Evolutionary conservation across 208 protist species (phyloP).

Genomic region (Leishmania guyanensis): DNA sequence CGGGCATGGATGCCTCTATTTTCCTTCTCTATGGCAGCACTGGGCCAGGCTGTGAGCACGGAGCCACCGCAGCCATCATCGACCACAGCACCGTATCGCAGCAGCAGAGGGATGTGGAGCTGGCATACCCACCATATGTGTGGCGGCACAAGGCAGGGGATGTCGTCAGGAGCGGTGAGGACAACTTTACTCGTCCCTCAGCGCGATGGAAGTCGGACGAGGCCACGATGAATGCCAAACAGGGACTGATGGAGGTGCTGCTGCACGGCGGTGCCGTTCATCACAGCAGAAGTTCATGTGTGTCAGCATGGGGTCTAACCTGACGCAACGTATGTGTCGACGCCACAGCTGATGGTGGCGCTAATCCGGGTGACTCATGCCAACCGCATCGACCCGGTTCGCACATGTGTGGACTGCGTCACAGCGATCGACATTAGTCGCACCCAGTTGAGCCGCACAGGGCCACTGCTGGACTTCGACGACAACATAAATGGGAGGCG

Average conservation of each 20-base stretch:
- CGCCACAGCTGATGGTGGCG: slow-evolving; percentile 28
- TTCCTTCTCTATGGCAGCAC: slow-evolving; percentile 29
- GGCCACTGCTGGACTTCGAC: slow-evolving; percentile 43
- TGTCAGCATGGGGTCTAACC: slow-evolving; percentile 35
- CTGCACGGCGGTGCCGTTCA: slow-evolving; percentile 25
- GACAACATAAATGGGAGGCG: slow-evolving; percentile 8
- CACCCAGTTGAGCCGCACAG: slow-evolving; percentile 43
- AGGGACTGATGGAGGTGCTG: slow-evolving; percentile 51
- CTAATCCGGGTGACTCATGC: slow-evolving; percentile 31
- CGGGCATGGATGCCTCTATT: slow-evolving; percentile 30
- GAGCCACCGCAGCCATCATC: slow-evolving; percentile 13
- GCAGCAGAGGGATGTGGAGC: slow-evolving; percentile 3
- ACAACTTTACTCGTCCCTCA: not conserved
- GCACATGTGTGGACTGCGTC: slow-evolving; percentile 33
- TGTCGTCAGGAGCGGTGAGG: slow-evolving; percentile 11
- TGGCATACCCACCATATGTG: slow-evolving; percentile 18
- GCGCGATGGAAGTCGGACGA: slow-evolving; percentile 12
- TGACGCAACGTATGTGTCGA: slow-evolving; percentile 42
- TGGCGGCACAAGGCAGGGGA: slow-evolving; percentile 21
- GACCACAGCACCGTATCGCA: slow-evolving; percentile 14
- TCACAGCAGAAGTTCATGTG: slow-evolving; percentile 30
- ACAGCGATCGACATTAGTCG: slow-evolving; percentile 46
- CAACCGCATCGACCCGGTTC: slow-evolving; percentile 22
- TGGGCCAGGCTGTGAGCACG: slow-evolving; percentile 8
- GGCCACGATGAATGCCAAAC: slow-evolving; percentile 33